These are phyloP conservation scores for Ophiostoma angusticollis DNA, from an alignment of 2,329 filamentous ascomycete species.

Conservation along the genomic window DNA sequence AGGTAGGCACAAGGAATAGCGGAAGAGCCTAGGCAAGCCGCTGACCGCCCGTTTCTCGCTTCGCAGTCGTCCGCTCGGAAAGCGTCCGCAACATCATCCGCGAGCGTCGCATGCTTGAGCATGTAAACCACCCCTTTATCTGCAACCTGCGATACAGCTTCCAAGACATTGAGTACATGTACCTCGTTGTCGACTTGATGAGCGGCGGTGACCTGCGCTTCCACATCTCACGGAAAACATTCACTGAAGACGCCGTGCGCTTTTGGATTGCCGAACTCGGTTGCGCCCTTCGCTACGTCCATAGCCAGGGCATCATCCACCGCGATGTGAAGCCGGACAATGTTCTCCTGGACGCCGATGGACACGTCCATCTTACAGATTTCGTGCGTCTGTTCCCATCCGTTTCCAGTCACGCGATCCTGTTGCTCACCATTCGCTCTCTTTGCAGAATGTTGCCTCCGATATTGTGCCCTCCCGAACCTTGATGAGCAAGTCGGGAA, in stretches of 20 bases:
- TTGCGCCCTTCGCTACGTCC: conserved; percentile 79
- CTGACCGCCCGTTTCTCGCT: too few species aligned
- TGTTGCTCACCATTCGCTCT: conserved; percentile 1
- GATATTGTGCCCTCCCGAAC: conserved; percentile 74
- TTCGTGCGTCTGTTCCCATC: conserved; percentile 52
- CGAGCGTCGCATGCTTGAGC: conserved; percentile 94
- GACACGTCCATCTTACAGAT: conserved; percentile 93
- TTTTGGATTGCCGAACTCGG: conserved; percentile 96
- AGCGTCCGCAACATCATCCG: conserved; percentile 97
- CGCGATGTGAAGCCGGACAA: conserved; percentile 89
- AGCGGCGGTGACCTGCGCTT: conserved; percentile 93
- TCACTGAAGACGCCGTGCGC: conserved; percentile 89
- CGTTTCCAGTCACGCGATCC: background rate
- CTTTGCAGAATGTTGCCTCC: conserved; percentile 87
- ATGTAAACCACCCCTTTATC: conserved; percentile 94
- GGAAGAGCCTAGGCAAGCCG: too few species aligned
- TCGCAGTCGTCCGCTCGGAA: conserved; percentile 82
- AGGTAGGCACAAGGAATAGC: conserved; percentile 56
- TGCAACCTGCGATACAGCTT: conserved; percentile 98
- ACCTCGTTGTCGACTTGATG: conserved; percentile 96
- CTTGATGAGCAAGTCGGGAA: conserved; percentile 91
- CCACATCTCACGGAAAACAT: conserved; percentile 94
- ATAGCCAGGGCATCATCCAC: conserved; percentile 77
- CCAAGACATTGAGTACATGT: conserved; percentile 98
- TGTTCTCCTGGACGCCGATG: conserved; percentile 73